Evolutionary conservation across 176 grass and related monocot genomes (phyloP).

Genomic region (Eragrostis curvula): DNA sequence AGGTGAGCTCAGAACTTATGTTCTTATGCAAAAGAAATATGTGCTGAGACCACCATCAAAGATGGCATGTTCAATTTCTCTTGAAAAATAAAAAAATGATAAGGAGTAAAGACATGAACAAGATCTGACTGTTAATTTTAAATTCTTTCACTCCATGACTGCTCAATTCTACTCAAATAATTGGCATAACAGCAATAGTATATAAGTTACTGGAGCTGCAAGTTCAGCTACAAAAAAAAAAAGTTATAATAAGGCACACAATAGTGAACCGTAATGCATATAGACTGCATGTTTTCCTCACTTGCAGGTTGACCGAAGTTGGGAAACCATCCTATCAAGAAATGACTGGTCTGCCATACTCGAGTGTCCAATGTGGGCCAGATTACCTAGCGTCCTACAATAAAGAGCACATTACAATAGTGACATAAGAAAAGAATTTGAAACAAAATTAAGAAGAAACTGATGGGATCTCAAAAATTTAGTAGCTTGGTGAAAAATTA

Average conservation of each 20-base stretch:
- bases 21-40: neutral
- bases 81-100: neutral
- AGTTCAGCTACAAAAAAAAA: constrained; percentile 20
- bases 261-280: neutral
- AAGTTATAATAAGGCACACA: neutral
- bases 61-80: neutral
- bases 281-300: constrained; percentile 21
- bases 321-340: constrained; percentile 79
- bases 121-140: neutral
- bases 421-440: neutral
- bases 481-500: neutral
- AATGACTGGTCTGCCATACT: constrained; percentile 60
- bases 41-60: neutral
- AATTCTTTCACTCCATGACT: constrained; percentile 7
- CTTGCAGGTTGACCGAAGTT: constrained; percentile 74
- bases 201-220: neutral
- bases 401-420: neutral
- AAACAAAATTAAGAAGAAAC: neutral
- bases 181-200: neutral
- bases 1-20: neutral
- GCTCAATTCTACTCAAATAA: neutral
- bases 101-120: neutral
- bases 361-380: neutral
- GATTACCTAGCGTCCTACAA: neutral
- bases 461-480: neutral